A percentile compares a stretch with the other conserved stretches of the same genome.
Conservation (phyloP, 345 rosid species). For the Populus davidiana region DNA sequence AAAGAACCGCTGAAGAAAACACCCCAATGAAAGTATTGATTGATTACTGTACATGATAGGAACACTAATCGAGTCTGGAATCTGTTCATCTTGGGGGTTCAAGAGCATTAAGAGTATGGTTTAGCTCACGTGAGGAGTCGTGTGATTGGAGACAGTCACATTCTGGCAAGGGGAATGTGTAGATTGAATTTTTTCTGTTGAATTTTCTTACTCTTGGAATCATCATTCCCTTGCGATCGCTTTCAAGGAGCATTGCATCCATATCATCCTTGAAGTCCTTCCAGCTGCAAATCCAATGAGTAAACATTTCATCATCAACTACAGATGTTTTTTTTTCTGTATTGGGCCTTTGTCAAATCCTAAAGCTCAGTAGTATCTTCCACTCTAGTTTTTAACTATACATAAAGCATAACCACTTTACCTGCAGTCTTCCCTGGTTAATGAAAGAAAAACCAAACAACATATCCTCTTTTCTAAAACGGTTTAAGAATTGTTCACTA, state of each 20-base stretch:
- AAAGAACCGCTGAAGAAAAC: neutral
- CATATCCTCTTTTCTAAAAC: neutral
- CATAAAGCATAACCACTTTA: neutral
- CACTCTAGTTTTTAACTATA: neutral
- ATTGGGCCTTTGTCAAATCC: neutral
- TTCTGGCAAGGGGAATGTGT: constrained; percentile 83
- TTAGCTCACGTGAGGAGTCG: constrained; percentile 39
- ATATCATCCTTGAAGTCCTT: constrained; percentile 61
- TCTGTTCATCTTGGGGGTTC: constrained; percentile 19
- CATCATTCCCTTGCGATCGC: constrained; percentile 76
- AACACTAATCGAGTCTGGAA: neutral
- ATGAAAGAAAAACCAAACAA: neutral
- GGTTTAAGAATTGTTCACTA: neutral
- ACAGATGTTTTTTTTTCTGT: neutral
- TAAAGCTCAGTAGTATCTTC: neutral
- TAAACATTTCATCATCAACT: neutral
- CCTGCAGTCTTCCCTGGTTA: neutral
- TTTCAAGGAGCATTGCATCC: constrained; percentile 68
- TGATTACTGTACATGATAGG: neutral
- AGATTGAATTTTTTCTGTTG: constrained; percentile 82
- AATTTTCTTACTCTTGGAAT: constrained; percentile 76
- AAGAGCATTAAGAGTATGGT: constrained; percentile 14
- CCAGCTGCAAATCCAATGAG: constrained; percentile 60
- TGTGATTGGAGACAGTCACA: constrained; percentile 65
- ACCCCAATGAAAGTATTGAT: neutral